These are phyloP conservation scores for Candida silvatica DNA, from an alignment of 805 yeast genomes.

Conservation along the genomic window DNA sequence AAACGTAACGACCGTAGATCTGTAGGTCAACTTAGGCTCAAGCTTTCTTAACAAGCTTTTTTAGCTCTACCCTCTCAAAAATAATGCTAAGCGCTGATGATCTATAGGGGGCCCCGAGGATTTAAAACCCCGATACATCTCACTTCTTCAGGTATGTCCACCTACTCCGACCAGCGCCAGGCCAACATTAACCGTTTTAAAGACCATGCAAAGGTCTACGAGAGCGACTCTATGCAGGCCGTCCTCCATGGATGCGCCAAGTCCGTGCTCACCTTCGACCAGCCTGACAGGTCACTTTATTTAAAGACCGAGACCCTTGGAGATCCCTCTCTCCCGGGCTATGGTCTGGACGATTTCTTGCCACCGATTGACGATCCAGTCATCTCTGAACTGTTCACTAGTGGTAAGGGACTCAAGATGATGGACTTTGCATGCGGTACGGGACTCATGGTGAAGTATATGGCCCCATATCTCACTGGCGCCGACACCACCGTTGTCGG, in stretches of 20 bases:
- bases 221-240: constrained; percentile 5
- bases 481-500: constrained; percentile 23
- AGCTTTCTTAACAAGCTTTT: too few relatives aligned
- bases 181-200: constrained; percentile 8
- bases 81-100: too few relatives aligned
- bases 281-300: constrained; percentile 1
- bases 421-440: constrained; percentile 39
- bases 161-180: constrained; percentile 7
- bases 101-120: too few relatives aligned
- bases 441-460: constrained; percentile 26
- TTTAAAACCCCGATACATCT: too few relatives aligned
- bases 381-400: neutral
- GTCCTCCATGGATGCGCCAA: constrained; percentile 4
- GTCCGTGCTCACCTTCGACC: constrained; percentile 7
- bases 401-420: constrained; percentile 10
- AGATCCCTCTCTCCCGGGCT: neutral
- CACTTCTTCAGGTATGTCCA: constrained; percentile 5
- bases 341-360: constrained; percentile 1
- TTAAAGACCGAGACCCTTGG: constrained; percentile 2
- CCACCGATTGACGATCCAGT: neutral
- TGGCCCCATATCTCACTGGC: constrained; percentile 22
- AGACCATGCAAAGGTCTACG: constrained; percentile 3
- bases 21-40: too few relatives aligned
- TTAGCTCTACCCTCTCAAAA: too few relatives aligned
- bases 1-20: too few relatives aligned